phyloP scores from a whole-genome alignment of 2,329 filamentous ascomycete species.

The Fusarium duplospermum region DNA sequence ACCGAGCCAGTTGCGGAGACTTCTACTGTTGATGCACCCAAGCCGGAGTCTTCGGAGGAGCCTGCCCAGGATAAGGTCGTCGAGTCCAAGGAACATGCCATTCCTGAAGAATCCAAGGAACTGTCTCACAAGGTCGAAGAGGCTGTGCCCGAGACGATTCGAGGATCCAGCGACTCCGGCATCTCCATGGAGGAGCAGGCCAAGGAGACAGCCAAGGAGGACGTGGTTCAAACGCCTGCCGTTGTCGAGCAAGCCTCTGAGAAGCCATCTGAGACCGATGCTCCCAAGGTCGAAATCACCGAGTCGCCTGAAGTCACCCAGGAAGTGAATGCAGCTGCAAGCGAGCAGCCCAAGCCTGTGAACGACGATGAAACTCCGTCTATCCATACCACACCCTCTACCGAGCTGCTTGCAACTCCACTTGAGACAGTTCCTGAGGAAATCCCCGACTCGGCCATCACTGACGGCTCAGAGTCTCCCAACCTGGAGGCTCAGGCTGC shows the following conservation, averaged over 20 bases:
- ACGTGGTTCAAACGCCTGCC: conserved; percentile 1
- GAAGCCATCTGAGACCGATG: background rate
- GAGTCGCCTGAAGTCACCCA: background rate
- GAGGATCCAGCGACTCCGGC: conserved; percentile 37
- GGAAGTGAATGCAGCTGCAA: background rate
- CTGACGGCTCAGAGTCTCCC: conserved; percentile 10
- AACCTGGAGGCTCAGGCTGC: background rate
- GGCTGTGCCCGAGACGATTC: conserved; percentile 2
- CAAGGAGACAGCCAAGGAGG: conserved; percentile 34
- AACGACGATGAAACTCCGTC: conserved; percentile 6
- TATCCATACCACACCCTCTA: conserved; percentile 1
- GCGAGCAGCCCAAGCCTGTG: conserved; percentile 9
- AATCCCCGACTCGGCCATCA: conserved; percentile 20
- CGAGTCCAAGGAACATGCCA: background rate
- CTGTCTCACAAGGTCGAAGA: background rate
- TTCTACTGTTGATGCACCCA: background rate
- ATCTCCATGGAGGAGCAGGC: conserved; percentile 34
- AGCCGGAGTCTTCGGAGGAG: conserved; percentile 1
- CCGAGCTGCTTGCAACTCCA: conserved; percentile 19
- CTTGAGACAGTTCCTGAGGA: conserved; percentile 41
- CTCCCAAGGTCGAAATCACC: background rate
- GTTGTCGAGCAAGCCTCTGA: background rate
- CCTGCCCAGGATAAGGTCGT: background rate
- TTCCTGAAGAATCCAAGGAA: background rate
- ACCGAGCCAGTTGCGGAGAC: background rate